Evolutionary conservation across 208 protist species (phyloP), one percentile per base, ranked within the genome.

Genomic region (Crithidia brevicula): DNA sequence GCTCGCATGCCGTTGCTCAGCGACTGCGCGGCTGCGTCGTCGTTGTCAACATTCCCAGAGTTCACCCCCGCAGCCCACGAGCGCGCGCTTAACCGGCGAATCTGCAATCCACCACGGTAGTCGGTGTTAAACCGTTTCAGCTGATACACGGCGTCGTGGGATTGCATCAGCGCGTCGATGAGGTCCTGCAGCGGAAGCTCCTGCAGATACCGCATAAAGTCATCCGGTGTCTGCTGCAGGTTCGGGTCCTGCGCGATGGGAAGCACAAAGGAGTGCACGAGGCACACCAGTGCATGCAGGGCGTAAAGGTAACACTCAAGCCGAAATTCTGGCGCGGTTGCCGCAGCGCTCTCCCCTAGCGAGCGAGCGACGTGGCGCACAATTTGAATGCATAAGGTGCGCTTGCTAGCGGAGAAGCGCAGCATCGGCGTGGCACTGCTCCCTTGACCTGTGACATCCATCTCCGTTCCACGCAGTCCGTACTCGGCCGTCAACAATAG

Each of bases 241-340:
- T 23, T 20, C 13, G 58, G 43, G 31, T 15, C 58, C 0, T 45
- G 59, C 13, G 54, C 18, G 10, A 70, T 20, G 25, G 79, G 83
- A 5, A 94, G 67, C 6, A 89, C 76, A 54, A 94, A 91, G 25
- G 85, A 88, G 59, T 94, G 85, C 10, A 91, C 54, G 18, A 92
- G 72, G 56, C 80, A 82, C 27, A 94, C 77, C 23, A 92, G 69
- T 23, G 81, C 80, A 53, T 94, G 88, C 22, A 92, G 72, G 10
- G 81, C 73, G 68, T 81, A 73, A 2, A 94, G 59, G 59, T 85
- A 75, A 11, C 78, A 76, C 60, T 84, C 82, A 15, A 88, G 53
- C 31, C 75, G 79, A 45, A 73, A 56, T 40, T 73, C 56, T 7
- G 42, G 51, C 28, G 60, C 43, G 22, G 40, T 33, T 0, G 42